Evolutionary conservation across 73 alveolate genomes (phyloP).

Genomic region (Chromera velia): DNA sequence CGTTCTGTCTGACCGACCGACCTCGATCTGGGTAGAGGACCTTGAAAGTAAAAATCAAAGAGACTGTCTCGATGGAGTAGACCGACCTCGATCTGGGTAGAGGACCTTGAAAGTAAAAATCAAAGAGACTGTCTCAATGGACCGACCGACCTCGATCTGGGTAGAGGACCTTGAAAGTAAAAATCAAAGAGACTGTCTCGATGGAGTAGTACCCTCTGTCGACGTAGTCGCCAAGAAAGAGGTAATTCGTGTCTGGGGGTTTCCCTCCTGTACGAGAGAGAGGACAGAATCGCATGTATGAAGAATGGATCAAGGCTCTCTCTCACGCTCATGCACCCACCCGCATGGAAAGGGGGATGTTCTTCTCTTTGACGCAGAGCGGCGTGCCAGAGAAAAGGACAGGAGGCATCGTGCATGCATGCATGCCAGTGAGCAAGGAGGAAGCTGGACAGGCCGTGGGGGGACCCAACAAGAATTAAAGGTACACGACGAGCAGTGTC

Average conservation of each 20-base stretch:
- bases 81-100: slow-evolving; percentile 47
- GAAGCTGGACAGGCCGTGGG: too few relatives aligned
- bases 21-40: slow-evolving; percentile 61
- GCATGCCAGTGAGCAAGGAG: neutral
- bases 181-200: slow-evolving; percentile 69
- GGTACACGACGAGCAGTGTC: too few relatives aligned
- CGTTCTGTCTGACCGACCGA: neutral
- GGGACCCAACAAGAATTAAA: too few relatives aligned
- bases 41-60: slow-evolving; percentile 67
- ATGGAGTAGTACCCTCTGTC: slow-evolving; percentile 79
- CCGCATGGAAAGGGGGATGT: too few relatives aligned
- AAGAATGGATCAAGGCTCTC: too few relatives aligned
- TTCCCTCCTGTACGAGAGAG: slow-evolving; percentile 46
- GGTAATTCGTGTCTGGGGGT: slow-evolving; percentile 58
- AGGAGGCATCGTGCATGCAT: neutral
- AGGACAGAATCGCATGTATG: too few relatives aligned
- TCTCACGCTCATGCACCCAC: too few relatives aligned
- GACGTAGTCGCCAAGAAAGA: slow-evolving; percentile 66
- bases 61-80: slow-evolving; percentile 76
- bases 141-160: slow-evolving; percentile 38
- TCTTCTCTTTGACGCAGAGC: too few relatives aligned
- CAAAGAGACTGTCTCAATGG: slow-evolving; percentile 18
- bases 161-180: slow-evolving; percentile 71
- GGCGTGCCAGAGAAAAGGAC: neutral
- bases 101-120: slow-evolving; percentile 71